Percentiles rank a stretch among this genome's conserved stretches.
Evolutionary conservation across 345 rosid genomes (phyloP).

Genomic region (Salix arbutifolia): DNA sequence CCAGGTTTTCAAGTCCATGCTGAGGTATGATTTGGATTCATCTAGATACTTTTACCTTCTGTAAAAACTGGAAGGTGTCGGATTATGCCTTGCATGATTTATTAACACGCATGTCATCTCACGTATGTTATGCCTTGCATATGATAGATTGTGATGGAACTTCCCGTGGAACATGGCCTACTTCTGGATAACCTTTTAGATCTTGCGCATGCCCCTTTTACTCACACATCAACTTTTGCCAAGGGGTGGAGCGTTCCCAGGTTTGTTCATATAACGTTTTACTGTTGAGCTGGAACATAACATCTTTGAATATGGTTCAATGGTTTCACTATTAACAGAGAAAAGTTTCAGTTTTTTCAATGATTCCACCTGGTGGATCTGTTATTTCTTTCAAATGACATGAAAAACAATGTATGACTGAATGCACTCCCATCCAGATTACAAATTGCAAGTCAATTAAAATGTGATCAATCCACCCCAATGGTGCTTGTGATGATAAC

Average conservation of each 20-base stretch:
- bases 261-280: slow-evolving; percentile 33
- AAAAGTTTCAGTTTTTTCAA: neutral
- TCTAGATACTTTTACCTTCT: neutral
- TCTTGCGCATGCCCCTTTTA: slow-evolving; percentile 96
- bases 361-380: neutral
- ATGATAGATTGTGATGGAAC: slow-evolving; percentile 88
- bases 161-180: slow-evolving; percentile 95
- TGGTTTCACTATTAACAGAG: neutral
- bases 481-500: neutral
- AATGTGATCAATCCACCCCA: neutral
- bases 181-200: slow-evolving; percentile 94
- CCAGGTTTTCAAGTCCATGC: slow-evolving; percentile 88
- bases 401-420: neutral
- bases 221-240: slow-evolving; percentile 95
- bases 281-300: neutral
- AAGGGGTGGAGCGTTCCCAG: slow-evolving; percentile 98
- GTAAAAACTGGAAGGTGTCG: neutral
- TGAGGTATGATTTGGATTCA: slow-evolving; percentile 49
- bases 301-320: neutral
- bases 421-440: neutral
- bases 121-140: slow-evolving; percentile 1
- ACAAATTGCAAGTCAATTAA: neutral
- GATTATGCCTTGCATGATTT: neutral
- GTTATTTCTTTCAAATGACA: neutral
- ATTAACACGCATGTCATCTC: neutral